Base-by-base conservation (phyloP, 805 yeast genomes). In the Metschnikowia gruessii region DNA sequence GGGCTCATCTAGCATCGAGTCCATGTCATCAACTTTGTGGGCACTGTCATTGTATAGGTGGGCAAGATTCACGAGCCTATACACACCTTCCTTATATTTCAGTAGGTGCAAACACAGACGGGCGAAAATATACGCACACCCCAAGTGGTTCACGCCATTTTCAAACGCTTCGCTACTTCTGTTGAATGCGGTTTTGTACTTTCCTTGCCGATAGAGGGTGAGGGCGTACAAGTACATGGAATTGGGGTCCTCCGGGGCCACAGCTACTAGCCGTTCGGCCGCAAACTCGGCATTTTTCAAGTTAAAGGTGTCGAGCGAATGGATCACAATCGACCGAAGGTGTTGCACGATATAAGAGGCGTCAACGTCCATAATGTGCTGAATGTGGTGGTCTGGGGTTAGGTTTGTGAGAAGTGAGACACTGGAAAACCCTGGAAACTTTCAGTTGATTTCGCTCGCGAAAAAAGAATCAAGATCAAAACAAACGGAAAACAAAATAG, bases 271-370 rank as follows among this genome's bases (percentile, higher is more conserved):
- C 53, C 95, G 73, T 62, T 94, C 98, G 15, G 90, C 81, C 4
- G 92, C 83, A 66, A 94, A 88, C 59, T 84, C 90, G 1, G 98
- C 97, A 22, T 91, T 85, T 12, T 72, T 67, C 37, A 78, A 68
- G 50, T 86, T 75, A 59, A 82, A 89, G 49, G 79, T 78, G 56
- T 88, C 95, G 33, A 89, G 64, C 11, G 85, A 77, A 57, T 87
- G 85, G 62, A 87, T 68, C n/a, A 85, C 74, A 2, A 77, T 66
- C 10, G 84, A 75, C 45, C 85, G 71, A 37, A 83, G 74, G 49
- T 80, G 69, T 48, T 71, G 76, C 41, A 60, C 62, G 11, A 60
- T 55, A 45, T 58, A 56, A n/a, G 54, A 43, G 26, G 51, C 40
- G 43, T 60, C 61, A 37, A 53, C 35, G 29, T 52, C 49, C 56